phyloP scores from a whole-genome alignment of 495 filamentous ascomycete species.

The Talaromyces wortmannii region DNA sequence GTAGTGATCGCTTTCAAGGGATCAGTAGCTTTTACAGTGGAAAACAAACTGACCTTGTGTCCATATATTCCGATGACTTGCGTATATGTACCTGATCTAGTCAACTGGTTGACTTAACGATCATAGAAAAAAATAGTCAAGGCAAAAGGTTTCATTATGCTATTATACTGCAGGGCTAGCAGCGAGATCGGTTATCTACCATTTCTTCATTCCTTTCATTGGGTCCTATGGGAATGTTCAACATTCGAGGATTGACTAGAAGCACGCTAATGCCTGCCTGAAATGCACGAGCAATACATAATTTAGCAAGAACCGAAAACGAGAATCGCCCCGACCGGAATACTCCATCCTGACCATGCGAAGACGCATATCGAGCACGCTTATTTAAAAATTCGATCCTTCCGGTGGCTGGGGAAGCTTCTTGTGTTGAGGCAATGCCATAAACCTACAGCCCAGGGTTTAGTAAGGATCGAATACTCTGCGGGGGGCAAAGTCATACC shows the following conservation, averaged over 20 bases:
- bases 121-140: no score
- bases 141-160: no score
- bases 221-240: not conserved
- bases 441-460: conserved; percentile 54
- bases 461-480: conserved; percentile 5
- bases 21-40: no score
- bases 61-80: no score
- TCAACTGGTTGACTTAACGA: no score
- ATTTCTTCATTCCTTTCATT: not conserved
- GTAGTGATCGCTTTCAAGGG: no score
- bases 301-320: not conserved
- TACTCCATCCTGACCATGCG: conserved; percentile 1
- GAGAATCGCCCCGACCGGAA: conserved; percentile 1
- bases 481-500: conserved; percentile 32
- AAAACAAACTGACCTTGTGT: no score
- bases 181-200: not conserved
- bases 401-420: conserved; percentile 92
- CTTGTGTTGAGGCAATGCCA: conserved; percentile 91
- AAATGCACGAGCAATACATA: conserved; percentile 5
- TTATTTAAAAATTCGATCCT: conserved; percentile 61
- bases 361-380: not conserved
- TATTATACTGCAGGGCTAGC: not conserved
- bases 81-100: no score
- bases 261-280: conserved; percentile 4
- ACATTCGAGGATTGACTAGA: conserved; percentile 2